Evolutionary conservation across 306 rosid species (phyloP).

Genomic region (Boehmeria nivea): DNA sequence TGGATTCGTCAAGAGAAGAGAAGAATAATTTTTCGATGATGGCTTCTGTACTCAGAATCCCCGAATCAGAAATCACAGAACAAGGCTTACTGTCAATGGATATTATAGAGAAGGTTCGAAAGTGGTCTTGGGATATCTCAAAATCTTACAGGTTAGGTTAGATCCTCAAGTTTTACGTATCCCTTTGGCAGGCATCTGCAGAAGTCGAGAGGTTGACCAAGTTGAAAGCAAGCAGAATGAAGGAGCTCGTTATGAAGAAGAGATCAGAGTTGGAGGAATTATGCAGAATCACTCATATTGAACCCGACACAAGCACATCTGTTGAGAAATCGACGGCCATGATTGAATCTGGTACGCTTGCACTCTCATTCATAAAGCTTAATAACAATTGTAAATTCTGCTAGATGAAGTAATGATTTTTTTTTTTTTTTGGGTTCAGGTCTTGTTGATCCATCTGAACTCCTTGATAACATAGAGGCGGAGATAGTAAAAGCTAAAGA

Average conservation of each 20-base stretch:
- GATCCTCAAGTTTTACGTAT: conserved; percentile 4
- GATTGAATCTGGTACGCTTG: conserved; percentile 74
- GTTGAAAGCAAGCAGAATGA: conserved; percentile 94
- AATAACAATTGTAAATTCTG: background rate
- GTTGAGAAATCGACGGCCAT: conserved; percentile 86
- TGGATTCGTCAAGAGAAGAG: conserved; percentile 90
- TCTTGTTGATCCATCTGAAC: conserved; percentile 85
- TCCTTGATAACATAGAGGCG: conserved; percentile 73
- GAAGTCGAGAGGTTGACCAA: conserved; percentile 83
- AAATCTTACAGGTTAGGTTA: conserved; percentile 1
- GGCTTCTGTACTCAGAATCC: conserved; percentile 44
- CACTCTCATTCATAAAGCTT: background rate
- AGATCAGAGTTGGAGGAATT: conserved; percentile 82
- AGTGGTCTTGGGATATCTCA: conserved; percentile 14
- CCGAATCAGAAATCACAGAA: conserved; percentile 60
- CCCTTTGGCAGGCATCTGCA: conserved; percentile 58
- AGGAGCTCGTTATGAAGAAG: conserved; percentile 86
- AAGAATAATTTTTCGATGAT: conserved; percentile 50
- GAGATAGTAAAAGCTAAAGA: conserved; percentile 69
- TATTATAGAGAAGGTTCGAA: conserved; percentile 65
- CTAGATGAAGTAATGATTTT: conserved; percentile 7
- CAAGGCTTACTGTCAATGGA: conserved; percentile 70
- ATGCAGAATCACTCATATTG: conserved; percentile 72
- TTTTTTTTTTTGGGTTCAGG: conserved; percentile 43
- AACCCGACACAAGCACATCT: conserved; percentile 82